Base-by-base conservation (phyloP, 805 yeast genomes). In the Metschnikowia lachancei region DNA sequence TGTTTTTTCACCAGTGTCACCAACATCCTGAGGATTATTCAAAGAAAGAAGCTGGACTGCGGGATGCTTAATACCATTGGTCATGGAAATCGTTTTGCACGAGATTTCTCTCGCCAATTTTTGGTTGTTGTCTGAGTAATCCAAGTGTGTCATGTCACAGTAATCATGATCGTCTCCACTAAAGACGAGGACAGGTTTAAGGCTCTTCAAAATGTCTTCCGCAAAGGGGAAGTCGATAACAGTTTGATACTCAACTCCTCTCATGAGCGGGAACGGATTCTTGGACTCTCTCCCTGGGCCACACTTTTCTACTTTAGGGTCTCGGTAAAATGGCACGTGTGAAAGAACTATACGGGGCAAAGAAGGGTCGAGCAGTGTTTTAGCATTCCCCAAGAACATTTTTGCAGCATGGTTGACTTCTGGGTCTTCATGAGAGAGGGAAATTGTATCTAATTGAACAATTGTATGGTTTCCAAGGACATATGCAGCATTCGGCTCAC, bases 151-250 rank as follows among this genome's bases (percentile, higher is more conserved):
- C 26, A 85, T 76, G 53, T 86, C 88, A 63, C 99, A 94, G 56
- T 88, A 90, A 63, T 94, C 99, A 67, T 94, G 99, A 63, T 94
- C 99, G 63, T 94, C 99, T 1, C 99, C 99, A 5, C 95, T 81
- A 59, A 90, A 87, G 3, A 87, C 74, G 10, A 83, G 64, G 13
- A 72, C 72, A 0, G 99, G 99, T 38, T 76, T 66, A 1, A 92
- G 62, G 9, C 65, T 69, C 6, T 72, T 57, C 37, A 94, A 65
- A 4, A 94, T 73, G 17, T 78, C 75, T 34, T 79, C 74, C 0
- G 92, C 71, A 4, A 85, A 58, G 1, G 75, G 77, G 12, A 30
- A 41, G 41, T 82, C 85, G 9, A 94, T 73, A n/a, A 87, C 92
- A 0, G 96, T 91, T 65, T 91, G 96, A 63, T 89, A 94, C 61